Percentiles rank a stretch among this genome's conserved stretches.
Evolutionary conservation across 179 eudicot genomes (phyloP).

Genomic region (Silene vulgaris): DNA sequence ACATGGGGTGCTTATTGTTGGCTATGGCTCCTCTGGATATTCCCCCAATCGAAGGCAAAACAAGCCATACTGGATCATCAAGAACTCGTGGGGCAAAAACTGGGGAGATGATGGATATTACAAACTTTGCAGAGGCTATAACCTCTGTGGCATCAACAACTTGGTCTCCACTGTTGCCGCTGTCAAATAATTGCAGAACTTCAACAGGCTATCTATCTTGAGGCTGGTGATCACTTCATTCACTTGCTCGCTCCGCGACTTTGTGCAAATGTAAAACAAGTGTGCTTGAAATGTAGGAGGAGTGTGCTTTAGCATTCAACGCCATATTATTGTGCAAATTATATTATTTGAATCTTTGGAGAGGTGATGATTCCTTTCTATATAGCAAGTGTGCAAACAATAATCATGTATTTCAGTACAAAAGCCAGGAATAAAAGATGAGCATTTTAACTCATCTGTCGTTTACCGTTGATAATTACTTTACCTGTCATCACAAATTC

Average conservation of each 20-base stretch:
- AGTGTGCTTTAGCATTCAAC: neutral
- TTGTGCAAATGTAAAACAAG: slow-evolving; percentile 8
- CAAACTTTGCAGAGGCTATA: slow-evolving; percentile 72
- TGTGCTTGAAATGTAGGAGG: neutral
- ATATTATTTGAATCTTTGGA: neutral
- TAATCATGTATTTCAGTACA: neutral
- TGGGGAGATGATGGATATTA: slow-evolving; percentile 89
- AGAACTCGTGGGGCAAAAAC: slow-evolving; percentile 84
- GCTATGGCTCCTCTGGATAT: slow-evolving; percentile 59
- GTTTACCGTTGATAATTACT: no score
- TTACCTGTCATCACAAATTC: no score
- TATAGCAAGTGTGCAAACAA: neutral
- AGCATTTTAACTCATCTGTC: no score
- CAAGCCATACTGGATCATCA: slow-evolving; percentile 86
- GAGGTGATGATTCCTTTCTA: neutral
- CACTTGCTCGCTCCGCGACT: neutral
- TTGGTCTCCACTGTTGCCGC: slow-evolving; percentile 81
- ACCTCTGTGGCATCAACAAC: slow-evolving; percentile 76
- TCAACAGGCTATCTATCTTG: slow-evolving; percentile 15
- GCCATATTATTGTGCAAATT: neutral
- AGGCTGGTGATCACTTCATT: neutral
- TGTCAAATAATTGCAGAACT: slow-evolving; percentile 13
- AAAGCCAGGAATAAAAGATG: no score
- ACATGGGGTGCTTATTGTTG: slow-evolving; percentile 82
- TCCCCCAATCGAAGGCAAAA: slow-evolving; percentile 53